phyloP scores from a whole-genome alignment of 2,329 filamentous ascomycete genomes.

The Neobulgaria alba region DNA sequence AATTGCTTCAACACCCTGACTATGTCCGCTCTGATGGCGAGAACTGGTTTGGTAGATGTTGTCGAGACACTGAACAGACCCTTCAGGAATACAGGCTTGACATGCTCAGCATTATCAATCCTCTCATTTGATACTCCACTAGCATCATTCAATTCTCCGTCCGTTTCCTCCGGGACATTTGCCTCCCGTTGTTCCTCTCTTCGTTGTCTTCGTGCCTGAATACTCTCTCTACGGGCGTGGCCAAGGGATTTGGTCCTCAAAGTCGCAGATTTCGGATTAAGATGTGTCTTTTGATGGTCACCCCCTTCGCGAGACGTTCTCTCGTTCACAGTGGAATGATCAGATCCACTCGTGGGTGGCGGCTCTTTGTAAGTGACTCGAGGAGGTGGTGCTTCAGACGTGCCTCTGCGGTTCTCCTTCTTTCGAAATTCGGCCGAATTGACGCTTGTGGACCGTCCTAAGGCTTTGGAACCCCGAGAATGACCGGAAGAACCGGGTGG shows the following conservation, averaged over 20 bases:
- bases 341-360: constrained; percentile 69
- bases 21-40: constrained; percentile 79
- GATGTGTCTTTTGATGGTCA: constrained; percentile 40
- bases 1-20: constrained; percentile 82
- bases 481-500: constrained; percentile 58
- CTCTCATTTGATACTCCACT: constrained; percentile 53
- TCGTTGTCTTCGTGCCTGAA: constrained; percentile 72
- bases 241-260: constrained; percentile 79
- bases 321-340: constrained; percentile 54
- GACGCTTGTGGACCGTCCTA: constrained; percentile 84
- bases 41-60: constrained; percentile 83
- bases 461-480: constrained; percentile 55
- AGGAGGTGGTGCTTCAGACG: constrained; percentile 44
- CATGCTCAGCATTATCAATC: constrained; percentile 62
- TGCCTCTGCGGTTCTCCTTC: constrained; percentile 47
- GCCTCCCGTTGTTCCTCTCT: constrained; percentile 65
- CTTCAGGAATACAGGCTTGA: constrained; percentile 92
- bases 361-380: constrained; percentile 50
- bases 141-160: constrained; percentile 61
- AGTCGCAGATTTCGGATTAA: constrained; percentile 51
- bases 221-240: constrained; percentile 83
- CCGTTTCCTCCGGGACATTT: constrained; percentile 85
- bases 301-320: constrained; percentile 35
- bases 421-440: constrained; percentile 77
- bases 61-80: constrained; percentile 96